These are phyloP conservation scores for Maudiozyma saulgeensis DNA, from an alignment of 805 yeast genomes.

Conservation along the genomic window DNA sequence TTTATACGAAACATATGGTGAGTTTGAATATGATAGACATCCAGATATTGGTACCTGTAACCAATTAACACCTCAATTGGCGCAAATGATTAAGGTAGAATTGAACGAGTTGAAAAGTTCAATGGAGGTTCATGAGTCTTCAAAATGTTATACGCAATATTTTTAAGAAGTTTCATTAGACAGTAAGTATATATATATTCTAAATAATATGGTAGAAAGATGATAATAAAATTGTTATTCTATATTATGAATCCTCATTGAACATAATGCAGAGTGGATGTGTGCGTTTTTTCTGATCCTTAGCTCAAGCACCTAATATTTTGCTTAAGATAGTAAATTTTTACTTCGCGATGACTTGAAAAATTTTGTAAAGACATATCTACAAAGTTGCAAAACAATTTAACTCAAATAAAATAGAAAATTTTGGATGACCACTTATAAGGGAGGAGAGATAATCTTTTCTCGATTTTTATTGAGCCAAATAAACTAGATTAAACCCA, in stretches of 20 bases:
- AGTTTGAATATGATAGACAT: constrained; percentile 80
- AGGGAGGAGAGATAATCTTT: too few species aligned
- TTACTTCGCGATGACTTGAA: background rate
- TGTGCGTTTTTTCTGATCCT: too few species aligned
- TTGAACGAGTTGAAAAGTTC: constrained; percentile 65
- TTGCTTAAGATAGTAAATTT: too few species aligned
- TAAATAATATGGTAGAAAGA: background rate
- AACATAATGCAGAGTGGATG: too few species aligned
- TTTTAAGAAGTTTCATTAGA: constrained; percentile 31
- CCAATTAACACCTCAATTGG: constrained; percentile 76
- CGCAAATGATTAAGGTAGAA: constrained; percentile 79
- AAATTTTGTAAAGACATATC: background rate
- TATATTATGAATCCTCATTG: too few species aligned
- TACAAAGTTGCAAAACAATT: background rate
- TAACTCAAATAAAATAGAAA: too few species aligned
- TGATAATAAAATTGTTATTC: too few species aligned
- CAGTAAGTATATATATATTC: background rate
- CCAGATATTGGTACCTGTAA: constrained; percentile 92
- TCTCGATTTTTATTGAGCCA: too few species aligned
- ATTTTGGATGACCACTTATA: too few species aligned
- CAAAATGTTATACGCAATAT: constrained; percentile 77
- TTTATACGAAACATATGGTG: constrained; percentile 75
- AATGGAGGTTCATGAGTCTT: constrained; percentile 77
- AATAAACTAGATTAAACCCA: background rate
- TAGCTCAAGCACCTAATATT: too few species aligned